Evolutionary conservation across 2,329 filamentous ascomycete species (phyloP).

Genomic region (Harringtonia aguacate): DNA sequence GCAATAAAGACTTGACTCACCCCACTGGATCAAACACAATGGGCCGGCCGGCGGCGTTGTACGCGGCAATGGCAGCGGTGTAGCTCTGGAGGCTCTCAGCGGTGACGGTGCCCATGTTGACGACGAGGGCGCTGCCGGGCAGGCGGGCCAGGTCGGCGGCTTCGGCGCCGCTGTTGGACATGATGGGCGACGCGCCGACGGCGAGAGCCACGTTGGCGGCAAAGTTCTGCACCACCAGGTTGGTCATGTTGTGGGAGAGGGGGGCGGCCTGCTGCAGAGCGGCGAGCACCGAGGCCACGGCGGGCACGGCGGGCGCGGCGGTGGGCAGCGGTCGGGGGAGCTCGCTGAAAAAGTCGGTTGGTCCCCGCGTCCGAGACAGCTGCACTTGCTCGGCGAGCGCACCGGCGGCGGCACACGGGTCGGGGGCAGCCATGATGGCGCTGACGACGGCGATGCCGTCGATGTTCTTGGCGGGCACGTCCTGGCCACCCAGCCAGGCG

Average conservation of each 20-base stretch:
- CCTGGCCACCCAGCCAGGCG: conserved; percentile 8
- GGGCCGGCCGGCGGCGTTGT: conserved; percentile 66
- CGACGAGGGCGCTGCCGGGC: conserved; percentile 61
- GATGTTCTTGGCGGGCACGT: conserved; percentile 40
- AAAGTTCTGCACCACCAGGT: conserved; percentile 90
- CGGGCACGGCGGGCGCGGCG: not conserved
- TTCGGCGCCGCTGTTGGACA: conserved; percentile 81
- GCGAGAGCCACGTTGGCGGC: conserved; percentile 82
- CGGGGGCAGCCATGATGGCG: conserved; percentile 65
- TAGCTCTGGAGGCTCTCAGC: conserved; percentile 64
- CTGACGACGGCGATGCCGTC: conserved; percentile 84
- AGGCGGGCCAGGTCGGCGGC: conserved; percentile 68
- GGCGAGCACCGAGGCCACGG: conserved; percentile 36
- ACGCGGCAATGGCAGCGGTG: conserved; percentile 62
- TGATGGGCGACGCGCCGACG: conserved; percentile 82
- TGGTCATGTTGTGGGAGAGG: conserved; percentile 94
- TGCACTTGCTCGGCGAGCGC: conserved; percentile 47
- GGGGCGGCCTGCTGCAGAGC: conserved; percentile 54
- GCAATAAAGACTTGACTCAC: conserved; percentile 27
- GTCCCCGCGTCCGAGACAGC: conserved; percentile 1
- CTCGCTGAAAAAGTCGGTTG: conserved; percentile 4
- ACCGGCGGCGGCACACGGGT: conserved; percentile 54
- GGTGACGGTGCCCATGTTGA: conserved; percentile 93
- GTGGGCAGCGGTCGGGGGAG: not conserved
- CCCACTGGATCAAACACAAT: conserved; percentile 86